Evolutionary conservation across 2,329 filamentous ascomycete genomes (phyloP), one percentile per base, ranked within the genome.

Genomic region (Trichoderma lentiforme): DNA sequence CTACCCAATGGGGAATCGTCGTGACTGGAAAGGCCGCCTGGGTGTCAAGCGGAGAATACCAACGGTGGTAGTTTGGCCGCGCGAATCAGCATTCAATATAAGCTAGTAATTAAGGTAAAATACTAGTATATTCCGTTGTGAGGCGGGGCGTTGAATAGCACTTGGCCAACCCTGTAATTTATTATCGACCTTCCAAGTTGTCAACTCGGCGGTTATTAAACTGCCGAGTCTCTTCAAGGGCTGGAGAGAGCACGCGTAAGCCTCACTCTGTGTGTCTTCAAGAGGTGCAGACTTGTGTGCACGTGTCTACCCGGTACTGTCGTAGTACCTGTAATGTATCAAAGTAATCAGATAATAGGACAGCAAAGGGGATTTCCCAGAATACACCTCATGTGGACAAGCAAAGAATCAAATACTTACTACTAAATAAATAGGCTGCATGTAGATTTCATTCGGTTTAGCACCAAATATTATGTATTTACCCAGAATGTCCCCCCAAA

Each of bases 91-190:
- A 47, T 47, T 28, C 11, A 32, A 43, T 58, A 51, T 68, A 68
- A 68, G 53, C 65, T 68, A 68, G 53, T 68, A 60, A 60, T 68
- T 68, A 68, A 68, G 53, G 56, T 68, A 68, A 68, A 60, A 68
- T 32, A 32, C 32, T 68, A 60, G 43, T 47, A 51, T 68, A 39
- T 26, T 68, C 34, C 64, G 32, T 43, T 24, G 15, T 39, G 9
- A 67, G 34, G 51, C 32, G 51, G 34, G 53, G 51, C 7, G 9
- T 6, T 57, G 18, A 43, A 36, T 39, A 58, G 51, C 64, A 36
- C 24, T 58, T 21, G 24, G 15, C 12, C 47, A 56, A 57, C 32
- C 64, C 64, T 39, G 32, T 36, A 39, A 21, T 67, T 60, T 53
- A 39, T 14, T 4, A 57, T n/a, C 18, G 9, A 67, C 28, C 39